Base-by-base conservation (phyloP, 441 rosid species). In the Arabidopsis lyrata region DNA sequence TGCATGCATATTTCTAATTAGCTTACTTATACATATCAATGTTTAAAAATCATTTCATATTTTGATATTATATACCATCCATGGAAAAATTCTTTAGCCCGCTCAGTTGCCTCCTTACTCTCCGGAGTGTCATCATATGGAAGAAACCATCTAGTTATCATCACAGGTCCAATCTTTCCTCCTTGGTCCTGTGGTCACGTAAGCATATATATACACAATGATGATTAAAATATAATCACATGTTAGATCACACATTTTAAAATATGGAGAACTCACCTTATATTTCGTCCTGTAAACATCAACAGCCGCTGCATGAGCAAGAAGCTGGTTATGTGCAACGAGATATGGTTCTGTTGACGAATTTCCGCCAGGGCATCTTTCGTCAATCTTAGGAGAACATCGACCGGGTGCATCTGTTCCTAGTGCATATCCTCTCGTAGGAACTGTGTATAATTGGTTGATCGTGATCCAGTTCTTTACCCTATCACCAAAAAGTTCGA, bases 121-220 rank as follows among this genome's bases (percentile, higher is more conserved):
- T 52, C 49, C 2, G 0, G 4, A 5, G 42, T 69, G 41, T 81
- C 79, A 52, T 88, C 80, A 20, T 53, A 62, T 5, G 95, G 90
- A 59, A 91, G 90, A 42, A 88, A 87, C 96, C 96, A 88, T 81
- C 88, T 89, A 47, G 89, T 84, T 73, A 90, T 90, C 66, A 91
- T 65, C 73, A 91, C 85, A 39, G 87, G 86, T 70, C 97, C 96
- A 53, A 90, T 80, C 56, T 74, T 76, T 41, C 97, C 97, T 50
- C 83, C 70, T 84, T 91, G 97, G 6, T 18, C 53, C 63, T 91
- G 76, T 73, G 69, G 14, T 63, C 55, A 68, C 10, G 5, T 5
- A 27, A 1, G 12, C 0, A 50, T 50, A 2, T 5, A 20, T 11
- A 49, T 12, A 31, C 0, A 47, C 3, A 59, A 31, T 0, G n/a